Conservation (phyloP, 495 filamentous ascomycete species). For the Usnea hakonensis region DNA sequence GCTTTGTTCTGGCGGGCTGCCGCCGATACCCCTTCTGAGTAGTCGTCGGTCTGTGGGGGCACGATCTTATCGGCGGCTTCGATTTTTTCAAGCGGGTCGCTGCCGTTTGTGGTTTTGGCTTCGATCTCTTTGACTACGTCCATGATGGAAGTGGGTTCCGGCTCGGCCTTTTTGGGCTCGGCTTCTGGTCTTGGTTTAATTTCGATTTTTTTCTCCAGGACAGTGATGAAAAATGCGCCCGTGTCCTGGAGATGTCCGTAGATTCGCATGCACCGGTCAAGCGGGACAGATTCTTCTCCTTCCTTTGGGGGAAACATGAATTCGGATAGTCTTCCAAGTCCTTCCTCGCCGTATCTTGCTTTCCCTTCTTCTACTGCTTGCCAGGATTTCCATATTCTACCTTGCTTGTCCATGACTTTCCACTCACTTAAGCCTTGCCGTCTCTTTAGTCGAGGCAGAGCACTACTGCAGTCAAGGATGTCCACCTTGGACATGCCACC, state of each 20-base stretch:
- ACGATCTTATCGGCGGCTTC: slow-evolving; percentile 44
- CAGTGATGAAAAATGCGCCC: slow-evolving; percentile 93
- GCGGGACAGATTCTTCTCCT: slow-evolving; percentile 48
- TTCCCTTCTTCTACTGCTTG: slow-evolving; percentile 63
- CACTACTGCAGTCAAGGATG: slow-evolving; percentile 71
- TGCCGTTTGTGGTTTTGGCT: slow-evolving; percentile 37
- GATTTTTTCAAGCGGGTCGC: slow-evolving; percentile 40
- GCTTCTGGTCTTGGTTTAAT: slow-evolving; percentile 76
- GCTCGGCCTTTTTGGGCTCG: slow-evolving; percentile 46
- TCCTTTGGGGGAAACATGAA: slow-evolving; percentile 73
- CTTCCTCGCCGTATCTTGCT: slow-evolving; percentile 47
- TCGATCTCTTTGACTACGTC: slow-evolving; percentile 50
- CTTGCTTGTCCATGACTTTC: slow-evolving; percentile 82
- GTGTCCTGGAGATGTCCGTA: slow-evolving; percentile 96
- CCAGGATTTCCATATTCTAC: slow-evolving; percentile 67
- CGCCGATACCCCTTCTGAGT: slow-evolving; percentile 27
- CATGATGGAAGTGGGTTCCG: slow-evolving; percentile 42
- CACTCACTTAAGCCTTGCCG: slow-evolving; percentile 63
- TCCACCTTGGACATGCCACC: slow-evolving; percentile 74
- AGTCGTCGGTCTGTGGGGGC: slow-evolving; percentile 31
- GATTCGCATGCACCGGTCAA: slow-evolving; percentile 84
- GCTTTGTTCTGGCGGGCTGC: slow-evolving; percentile 32
- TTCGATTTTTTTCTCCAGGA: slow-evolving; percentile 83
- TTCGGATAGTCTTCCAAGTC: slow-evolving; percentile 56
- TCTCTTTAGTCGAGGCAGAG: slow-evolving; percentile 69